Base-by-base conservation (phyloP, 2,329 filamentous ascomycete genomes). In the Ophiostoma sp. region DNA sequence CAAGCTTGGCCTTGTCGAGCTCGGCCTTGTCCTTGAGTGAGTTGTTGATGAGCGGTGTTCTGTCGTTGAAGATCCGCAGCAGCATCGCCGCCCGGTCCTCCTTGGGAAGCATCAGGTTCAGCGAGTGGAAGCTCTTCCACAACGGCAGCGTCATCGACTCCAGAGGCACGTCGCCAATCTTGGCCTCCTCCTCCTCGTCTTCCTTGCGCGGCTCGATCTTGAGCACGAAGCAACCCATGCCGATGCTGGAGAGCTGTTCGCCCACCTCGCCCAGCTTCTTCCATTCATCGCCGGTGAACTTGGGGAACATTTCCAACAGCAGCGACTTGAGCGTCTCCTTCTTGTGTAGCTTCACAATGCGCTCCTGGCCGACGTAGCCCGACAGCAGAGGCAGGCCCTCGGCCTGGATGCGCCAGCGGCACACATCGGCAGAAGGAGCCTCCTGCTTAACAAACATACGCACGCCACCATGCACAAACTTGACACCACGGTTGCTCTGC, bases 391-490 rank as follows among this genome's bases (percentile, higher is more conserved):
- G 88, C 80, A 99, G 87, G 38, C 95, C 95, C 78, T 99, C 95
- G 12, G 89, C 91, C 82, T 99, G 95, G 74, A 99, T 95, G 64
- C 95, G 88, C 95, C 95, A 99, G 69, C 89, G 86, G 81, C 93
- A 97, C 45, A 95, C 90, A 67, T 93, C 89, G 47, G 89, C 88
- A 5, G 89, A 90, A 70, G 96, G 93, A 0, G 92, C 90, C 75
- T 97, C 93, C 78, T 98, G 94, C 82, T 96, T 97, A 83, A 98
- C 95, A 77, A 96, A 99, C 92, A 98, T 98, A 81, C 96, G 96
- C 45, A 99, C 93, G 72, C 95, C 95, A 66, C 90, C 94, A 79
- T 99, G 95, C 65, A 99, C 91, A 76, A 99, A 97, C 77, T 95
- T 96, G 78, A 98, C 89, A 64, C 69, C 68, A n/a, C 67, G 64